A percentile compares a stretch with the other conserved stretches of the same genome.
Evolutionary conservation across 2,329 filamentous ascomycete species (phyloP).

Genomic region (Aspergillus sojae): DNA sequence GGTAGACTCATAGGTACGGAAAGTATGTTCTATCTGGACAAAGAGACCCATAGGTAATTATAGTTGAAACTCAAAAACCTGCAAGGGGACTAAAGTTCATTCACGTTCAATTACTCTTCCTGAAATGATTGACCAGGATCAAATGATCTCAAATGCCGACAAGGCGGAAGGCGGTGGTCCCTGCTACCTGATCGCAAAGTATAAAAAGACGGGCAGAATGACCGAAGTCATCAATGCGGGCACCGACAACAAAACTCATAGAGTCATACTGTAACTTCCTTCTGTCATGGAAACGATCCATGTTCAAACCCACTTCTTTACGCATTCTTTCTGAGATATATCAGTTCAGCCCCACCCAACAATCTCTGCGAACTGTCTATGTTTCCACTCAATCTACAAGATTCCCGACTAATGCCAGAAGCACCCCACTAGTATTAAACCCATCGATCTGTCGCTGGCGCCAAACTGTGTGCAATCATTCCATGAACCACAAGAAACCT

Average conservation of each 20-base stretch:
- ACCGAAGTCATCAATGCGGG: background rate
- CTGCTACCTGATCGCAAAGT: background rate
- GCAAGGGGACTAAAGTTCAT: background rate
- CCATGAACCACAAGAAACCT: slow-evolving; percentile 31
- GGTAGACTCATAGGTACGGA: background rate
- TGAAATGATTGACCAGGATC: background rate
- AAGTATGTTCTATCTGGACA: background rate
- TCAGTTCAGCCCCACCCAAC: slow-evolving; percentile 14
- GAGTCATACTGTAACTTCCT: background rate
- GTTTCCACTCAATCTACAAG: slow-evolving; percentile 13
- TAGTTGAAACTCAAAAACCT: background rate
- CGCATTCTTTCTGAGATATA: slow-evolving; percentile 18
- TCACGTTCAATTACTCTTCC: background rate
- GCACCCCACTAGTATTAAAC: slow-evolving; percentile 12
- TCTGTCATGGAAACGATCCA: slow-evolving; percentile 22
- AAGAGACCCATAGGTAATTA: background rate
- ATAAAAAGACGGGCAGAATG: slow-evolving; percentile 4
- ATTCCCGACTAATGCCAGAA: slow-evolving; percentile 15
- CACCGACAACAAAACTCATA: background rate
- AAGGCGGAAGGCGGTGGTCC: slow-evolving; percentile 5
- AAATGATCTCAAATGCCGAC: background rate
- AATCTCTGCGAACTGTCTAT: slow-evolving; percentile 19
- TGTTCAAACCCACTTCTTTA: slow-evolving; percentile 22
- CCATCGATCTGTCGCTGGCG: background rate
- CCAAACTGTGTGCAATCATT: slow-evolving; percentile 13